These are phyloP conservation scores for Penicillium verrucosum DNA, from an alignment of 2,329 filamentous ascomycete genomes.

Conservation along the genomic window DNA sequence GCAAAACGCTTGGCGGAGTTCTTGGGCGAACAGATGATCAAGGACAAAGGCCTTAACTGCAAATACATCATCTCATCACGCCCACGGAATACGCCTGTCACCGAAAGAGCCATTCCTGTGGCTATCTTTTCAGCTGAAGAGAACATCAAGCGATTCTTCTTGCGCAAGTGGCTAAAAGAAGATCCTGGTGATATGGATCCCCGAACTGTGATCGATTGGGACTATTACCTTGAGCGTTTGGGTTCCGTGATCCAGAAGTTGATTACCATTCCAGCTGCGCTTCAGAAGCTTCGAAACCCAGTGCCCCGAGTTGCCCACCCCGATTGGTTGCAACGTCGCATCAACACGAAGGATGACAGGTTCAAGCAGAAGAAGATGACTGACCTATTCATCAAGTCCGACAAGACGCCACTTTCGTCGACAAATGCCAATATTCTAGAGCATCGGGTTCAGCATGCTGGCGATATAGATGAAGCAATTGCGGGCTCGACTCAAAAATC, in stretches of 20 bases:
- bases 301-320: conserved; percentile 91
- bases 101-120: conserved; percentile 88
- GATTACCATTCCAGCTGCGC: conserved; percentile 93
- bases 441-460: conserved; percentile 53
- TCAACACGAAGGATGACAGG: conserved; percentile 92
- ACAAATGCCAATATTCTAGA: conserved; percentile 63
- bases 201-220: conserved; percentile 86
- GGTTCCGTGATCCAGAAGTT: conserved; percentile 98
- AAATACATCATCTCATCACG: conserved; percentile 96
- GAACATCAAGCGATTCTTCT: conserved; percentile 78
- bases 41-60: conserved; percentile 98
- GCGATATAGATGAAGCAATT: conserved; percentile 70
- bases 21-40: conserved; percentile 96
- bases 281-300: conserved; percentile 92
- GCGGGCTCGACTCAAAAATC: conserved; percentile 68
- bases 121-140: conserved; percentile 96
- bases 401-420: conserved; percentile 68
- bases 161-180: conserved; percentile 94
- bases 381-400: conserved; percentile 67
- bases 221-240: conserved; percentile 93
- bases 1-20: conserved; percentile 94
- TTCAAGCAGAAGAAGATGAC: conserved; percentile 99
- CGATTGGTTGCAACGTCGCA: conserved; percentile 91
- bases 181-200: conserved; percentile 90
- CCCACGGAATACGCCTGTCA: conserved; percentile 86